A percentile compares a stretch with the other conserved stretches of the same genome.
These are phyloP conservation scores for Helianthus annuus DNA, from an alignment of 129 eudicot species.

Conservation along the genomic window DNA sequence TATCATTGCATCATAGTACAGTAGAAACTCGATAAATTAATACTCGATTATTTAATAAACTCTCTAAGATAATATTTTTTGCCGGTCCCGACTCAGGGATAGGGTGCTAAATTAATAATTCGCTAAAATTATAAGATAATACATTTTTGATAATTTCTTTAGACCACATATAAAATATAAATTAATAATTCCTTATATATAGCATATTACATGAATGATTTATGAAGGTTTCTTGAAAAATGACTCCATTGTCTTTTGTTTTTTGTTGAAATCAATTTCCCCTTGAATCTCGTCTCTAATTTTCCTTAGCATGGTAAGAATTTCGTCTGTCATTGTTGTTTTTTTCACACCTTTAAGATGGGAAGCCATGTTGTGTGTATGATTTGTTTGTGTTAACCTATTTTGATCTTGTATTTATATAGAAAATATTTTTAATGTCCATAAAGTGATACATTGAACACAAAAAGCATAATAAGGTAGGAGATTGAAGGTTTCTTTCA, in stretches of 20 bases:
- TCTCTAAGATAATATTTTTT: constrained; percentile 38
- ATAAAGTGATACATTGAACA: no score
- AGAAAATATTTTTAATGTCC: no score
- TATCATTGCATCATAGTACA: background rate
- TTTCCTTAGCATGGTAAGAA: no score
- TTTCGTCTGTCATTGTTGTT: no score
- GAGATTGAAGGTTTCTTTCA: constrained; percentile 31
- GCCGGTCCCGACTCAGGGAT: constrained; percentile 38
- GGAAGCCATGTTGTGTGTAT: no score
- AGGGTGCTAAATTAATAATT: constrained; percentile 39
- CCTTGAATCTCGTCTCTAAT: no score
- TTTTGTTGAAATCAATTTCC: no score
- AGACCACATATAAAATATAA: constrained; percentile 34
- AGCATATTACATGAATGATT: constrained; percentile 32
- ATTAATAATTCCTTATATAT: constrained; percentile 31
- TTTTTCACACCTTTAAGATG: no score
- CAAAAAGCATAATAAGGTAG: constrained; percentile 15
- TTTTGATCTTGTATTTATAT: no score
- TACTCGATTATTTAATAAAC: constrained; percentile 42
- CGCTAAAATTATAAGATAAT: constrained; percentile 44
- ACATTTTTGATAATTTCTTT: constrained; percentile 39
- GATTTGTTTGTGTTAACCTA: no score
- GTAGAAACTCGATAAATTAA: constrained; percentile 37
- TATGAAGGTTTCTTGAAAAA: constrained; percentile 31
- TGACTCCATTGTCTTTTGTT: no score